Percentiles rank a stretch among this genome's conserved stretches.
phyloP scores from a whole-genome alignment of 2,329 filamentous ascomycete species.

The Fragosphaeria purpurea region DNA sequence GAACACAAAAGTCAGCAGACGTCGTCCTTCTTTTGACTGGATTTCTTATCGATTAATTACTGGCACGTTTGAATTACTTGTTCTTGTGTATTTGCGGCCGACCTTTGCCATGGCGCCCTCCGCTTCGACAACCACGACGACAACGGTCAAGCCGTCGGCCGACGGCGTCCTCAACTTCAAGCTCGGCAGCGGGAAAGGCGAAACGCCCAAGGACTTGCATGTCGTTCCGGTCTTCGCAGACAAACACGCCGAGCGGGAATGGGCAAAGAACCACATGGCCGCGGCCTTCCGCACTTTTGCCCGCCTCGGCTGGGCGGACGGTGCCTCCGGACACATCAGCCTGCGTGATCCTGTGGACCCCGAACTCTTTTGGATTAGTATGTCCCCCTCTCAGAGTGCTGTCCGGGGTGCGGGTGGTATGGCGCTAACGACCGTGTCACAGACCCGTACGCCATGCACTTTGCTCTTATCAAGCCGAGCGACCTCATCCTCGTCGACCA shows the following conservation, averaged over 20 bases:
- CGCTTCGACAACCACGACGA: no score
- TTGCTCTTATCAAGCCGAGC: conserved; percentile 42
- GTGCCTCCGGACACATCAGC: conserved; percentile 36
- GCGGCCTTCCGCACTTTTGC: conserved; percentile 38
- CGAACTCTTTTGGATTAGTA: conserved; percentile 50
- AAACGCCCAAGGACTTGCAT: background rate
- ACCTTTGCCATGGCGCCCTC: no score
- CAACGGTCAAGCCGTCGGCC: no score
- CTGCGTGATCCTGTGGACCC: conserved; percentile 39
- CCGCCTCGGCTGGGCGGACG: conserved; percentile 34
- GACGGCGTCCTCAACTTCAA: no score
- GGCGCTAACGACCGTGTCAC: conserved; percentile 16
- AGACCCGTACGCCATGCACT: conserved; percentile 49
- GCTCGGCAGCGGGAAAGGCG: no score
- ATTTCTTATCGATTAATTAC: no score
- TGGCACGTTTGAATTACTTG: no score
- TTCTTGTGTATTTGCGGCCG: no score
- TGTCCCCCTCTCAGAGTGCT: conserved; percentile 40
- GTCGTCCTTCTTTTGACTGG: no score
- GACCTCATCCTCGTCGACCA: conserved; percentile 53
- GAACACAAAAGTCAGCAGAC: no score
- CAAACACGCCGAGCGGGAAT: background rate
- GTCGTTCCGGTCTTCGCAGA: background rate
- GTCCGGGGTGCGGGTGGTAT: no score
- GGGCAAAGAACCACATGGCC: conserved; percentile 28